Evolutionary conservation across 768 basidiomycete genomes (phyloP).

Genomic region (Trametes coccinea): DNA sequence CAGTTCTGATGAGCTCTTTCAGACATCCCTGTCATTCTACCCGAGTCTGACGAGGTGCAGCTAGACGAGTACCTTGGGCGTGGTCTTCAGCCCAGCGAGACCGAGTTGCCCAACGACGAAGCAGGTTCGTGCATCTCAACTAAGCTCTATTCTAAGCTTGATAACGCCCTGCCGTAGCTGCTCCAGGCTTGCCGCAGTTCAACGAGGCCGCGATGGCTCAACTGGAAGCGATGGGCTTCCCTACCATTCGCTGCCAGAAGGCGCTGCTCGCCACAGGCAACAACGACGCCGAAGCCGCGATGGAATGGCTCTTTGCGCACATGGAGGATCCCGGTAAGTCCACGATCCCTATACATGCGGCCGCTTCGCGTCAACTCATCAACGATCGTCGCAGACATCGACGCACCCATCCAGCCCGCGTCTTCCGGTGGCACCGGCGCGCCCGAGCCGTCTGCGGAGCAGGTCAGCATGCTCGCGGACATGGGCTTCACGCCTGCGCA

Average conservation of each 20-base stretch:
- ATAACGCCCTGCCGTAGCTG: slow-evolving; percentile 13
- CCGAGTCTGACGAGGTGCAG: slow-evolving; percentile 53
- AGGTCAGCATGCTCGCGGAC: slow-evolving; percentile 72
- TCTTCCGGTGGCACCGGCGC: slow-evolving; percentile 30
- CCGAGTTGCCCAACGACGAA: slow-evolving; percentile 61
- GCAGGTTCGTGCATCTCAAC: slow-evolving; percentile 30
- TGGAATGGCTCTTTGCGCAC: slow-evolving; percentile 95
- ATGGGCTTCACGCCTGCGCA: slow-evolving; percentile 92
- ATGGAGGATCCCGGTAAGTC: slow-evolving; percentile 88
- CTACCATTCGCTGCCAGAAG: slow-evolving; percentile 80
- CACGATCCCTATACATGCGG: neutral
- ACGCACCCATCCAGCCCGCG: slow-evolving; percentile 60
- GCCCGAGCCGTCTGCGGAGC: slow-evolving; percentile 66
- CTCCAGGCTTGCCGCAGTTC: slow-evolving; percentile 58
- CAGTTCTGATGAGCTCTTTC: neutral
- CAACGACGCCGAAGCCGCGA: slow-evolving; percentile 72
- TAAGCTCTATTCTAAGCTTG: too few relatives aligned
- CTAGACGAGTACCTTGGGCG: slow-evolving; percentile 67
- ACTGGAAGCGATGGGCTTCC: slow-evolving; percentile 92
- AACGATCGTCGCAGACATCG: slow-evolving; percentile 64
- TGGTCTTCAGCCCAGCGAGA: slow-evolving; percentile 61
- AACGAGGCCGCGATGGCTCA: slow-evolving; percentile 72
- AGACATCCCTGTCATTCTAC: slow-evolving; percentile 87
- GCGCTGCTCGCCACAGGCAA: slow-evolving; percentile 89
- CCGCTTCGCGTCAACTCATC: neutral